Base-by-base conservation (phyloP, 768 basidiomycete genomes). In the Leccinum pellstonianum region DNA sequence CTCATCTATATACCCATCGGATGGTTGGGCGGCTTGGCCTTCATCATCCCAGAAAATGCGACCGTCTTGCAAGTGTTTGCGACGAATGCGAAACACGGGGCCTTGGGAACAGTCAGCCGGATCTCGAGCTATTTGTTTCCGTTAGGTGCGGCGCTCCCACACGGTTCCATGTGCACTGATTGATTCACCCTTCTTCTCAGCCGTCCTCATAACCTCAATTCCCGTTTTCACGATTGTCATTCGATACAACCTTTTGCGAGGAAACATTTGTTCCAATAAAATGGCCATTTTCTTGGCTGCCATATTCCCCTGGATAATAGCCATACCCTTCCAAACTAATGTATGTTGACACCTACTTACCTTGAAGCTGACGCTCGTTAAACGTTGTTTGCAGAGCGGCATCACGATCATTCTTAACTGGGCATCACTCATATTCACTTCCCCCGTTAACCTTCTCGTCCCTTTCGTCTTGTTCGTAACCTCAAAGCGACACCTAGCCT, bases 241-340 rank as follows among this genome's bases (percentile, higher is more conserved):
- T 37, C 65, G 68, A 27, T 69, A 69, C 48, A 69, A 69, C 23
- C 68, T 69, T 15, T 19, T 69, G 23, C 57, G 68, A 21, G 68
- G 68, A 1, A 70, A 69, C 25, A 46, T 69, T 31, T 69, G 65
- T 14, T 70, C 68, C 17, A 60, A 69, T 11, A 67, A 51, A 58
- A 55, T 49, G 58, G 65, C 68, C 38, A 56, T 69, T 21, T 69
- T 69, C 59, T 69, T 52, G 68, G 65, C 68, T 27, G 63, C 68
- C 2, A 55, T 69, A 33, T 47, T 67, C 21, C 68, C 68, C 19
- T 69, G 68, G 68, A 7, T 69, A 21, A 38, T 69, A 11, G 55
- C 60, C 17, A 67, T 69, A 65, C 68, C 68, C 23, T 65, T 69
- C 50, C 68, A 69, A 54, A 69, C 68, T 27, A 65, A 65, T 7